phyloP scores from a whole-genome alignment of 371 early-diverging fungal species.

The Mortierella sp. region DNA sequence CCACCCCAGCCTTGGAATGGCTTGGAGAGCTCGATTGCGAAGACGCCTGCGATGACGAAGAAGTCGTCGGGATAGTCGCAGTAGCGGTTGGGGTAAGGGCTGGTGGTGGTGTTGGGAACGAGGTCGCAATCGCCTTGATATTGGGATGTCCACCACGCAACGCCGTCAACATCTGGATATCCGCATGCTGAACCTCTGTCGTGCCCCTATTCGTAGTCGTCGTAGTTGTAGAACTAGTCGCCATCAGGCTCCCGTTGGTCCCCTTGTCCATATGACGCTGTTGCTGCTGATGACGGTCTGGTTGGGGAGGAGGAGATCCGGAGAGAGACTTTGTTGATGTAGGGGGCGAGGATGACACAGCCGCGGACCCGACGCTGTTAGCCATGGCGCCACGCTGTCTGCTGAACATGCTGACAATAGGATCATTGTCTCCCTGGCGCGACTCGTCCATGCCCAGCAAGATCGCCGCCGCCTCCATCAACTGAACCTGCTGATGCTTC shows the following conservation, averaged over 20 bases:
- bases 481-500: slow-evolving; percentile 83
- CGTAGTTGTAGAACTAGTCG: too few relatives aligned
- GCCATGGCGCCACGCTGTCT: slow-evolving; percentile 39
- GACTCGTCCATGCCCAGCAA: slow-evolving; percentile 68
- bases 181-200: slow-evolving; percentile 27
- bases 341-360: slow-evolving; percentile 26
- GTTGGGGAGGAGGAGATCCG: slow-evolving; percentile 7
- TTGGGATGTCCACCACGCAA: slow-evolving; percentile 15
- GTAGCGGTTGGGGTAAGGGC: background rate
- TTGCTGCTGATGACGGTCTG: slow-evolving; percentile 5
- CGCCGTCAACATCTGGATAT: slow-evolving; percentile 38
- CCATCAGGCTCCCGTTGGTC: too few relatives aligned
- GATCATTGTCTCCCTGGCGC: slow-evolving; percentile 42
- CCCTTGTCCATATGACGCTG: too few relatives aligned
- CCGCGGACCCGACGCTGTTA: slow-evolving; percentile 21
- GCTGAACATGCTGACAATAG: slow-evolving; percentile 42
- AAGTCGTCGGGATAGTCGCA: background rate
- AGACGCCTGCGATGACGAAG: slow-evolving; percentile 4
- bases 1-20: slow-evolving; percentile 7
- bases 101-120: slow-evolving; percentile 2
- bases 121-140: background rate
- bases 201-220: background rate
- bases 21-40: slow-evolving; percentile 10
- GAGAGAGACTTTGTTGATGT: slow-evolving; percentile 22
- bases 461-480: slow-evolving; percentile 83